Conservation (phyloP, 331 rosid species). For the Malus hybrid region DNA sequence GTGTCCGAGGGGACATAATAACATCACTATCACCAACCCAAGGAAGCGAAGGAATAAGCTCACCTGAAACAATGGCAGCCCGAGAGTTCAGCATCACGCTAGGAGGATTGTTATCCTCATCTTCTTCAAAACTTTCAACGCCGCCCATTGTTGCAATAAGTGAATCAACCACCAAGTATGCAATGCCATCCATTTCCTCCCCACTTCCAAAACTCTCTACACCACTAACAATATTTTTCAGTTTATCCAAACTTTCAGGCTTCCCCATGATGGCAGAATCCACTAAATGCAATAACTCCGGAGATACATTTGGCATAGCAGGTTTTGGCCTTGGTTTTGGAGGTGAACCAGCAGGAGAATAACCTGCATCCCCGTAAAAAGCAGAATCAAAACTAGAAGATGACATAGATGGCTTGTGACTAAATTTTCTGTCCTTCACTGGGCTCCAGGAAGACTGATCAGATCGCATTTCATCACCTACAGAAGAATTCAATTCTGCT, state of each 20-base stretch:
- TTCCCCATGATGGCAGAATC: slow-evolving; percentile 99
- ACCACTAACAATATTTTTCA: slow-evolving; percentile 85
- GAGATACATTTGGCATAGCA: slow-evolving; percentile 60
- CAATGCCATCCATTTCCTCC: slow-evolving; percentile 59
- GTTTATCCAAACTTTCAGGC: slow-evolving; percentile 79
- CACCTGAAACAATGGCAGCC: slow-evolving; percentile 92
- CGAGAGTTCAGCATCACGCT: slow-evolving; percentile 98
- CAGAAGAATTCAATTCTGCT: slow-evolving; percentile 37
- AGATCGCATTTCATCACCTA: slow-evolving; percentile 33
- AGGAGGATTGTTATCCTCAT: slow-evolving; percentile 86
- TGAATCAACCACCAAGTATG: slow-evolving; percentile 82
- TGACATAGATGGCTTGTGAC: slow-evolving; percentile 38
- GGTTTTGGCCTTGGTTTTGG: slow-evolving; percentile 50
- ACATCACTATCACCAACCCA: slow-evolving; percentile 60
- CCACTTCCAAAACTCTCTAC: slow-evolving; percentile 62
- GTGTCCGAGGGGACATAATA: slow-evolving; percentile 88
- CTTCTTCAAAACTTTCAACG: slow-evolving; percentile 95
- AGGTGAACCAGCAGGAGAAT: slow-evolving; percentile 57
- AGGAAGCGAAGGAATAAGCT: slow-evolving; percentile 96
- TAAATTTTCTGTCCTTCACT: slow-evolving; percentile 36
- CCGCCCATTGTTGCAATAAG: slow-evolving; percentile 99
- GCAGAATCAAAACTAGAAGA: slow-evolving; percentile 48
- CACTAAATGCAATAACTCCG: slow-evolving; percentile 88
- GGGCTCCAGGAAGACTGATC: slow-evolving; percentile 35
- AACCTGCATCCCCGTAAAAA: slow-evolving; percentile 24